These are phyloP conservation scores for Pilobolus umbonatus DNA, from an alignment of 192 early-diverging fungal species.

Conservation along the genomic window DNA sequence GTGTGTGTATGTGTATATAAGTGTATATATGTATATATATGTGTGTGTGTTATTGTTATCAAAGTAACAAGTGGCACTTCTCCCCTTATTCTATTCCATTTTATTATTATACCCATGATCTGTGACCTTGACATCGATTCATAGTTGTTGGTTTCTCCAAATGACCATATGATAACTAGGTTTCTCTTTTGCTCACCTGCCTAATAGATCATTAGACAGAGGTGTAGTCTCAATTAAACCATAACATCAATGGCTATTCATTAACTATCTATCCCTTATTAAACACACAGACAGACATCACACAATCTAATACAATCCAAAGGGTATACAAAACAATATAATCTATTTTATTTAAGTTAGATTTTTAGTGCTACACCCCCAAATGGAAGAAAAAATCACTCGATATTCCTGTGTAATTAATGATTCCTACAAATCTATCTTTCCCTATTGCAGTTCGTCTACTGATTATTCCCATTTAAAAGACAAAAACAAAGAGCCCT, in stretches of 20 bases:
- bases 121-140: conserved; percentile 86
- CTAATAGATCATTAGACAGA: conserved; percentile 31
- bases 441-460: conserved; percentile 71
- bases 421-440: conserved; percentile 74
- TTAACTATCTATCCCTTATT: too few relatives aligned
- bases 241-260: too few relatives aligned
- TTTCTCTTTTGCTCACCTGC: conserved; percentile 95
- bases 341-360: neutral
- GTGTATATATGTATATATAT: too few relatives aligned
- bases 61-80: too few relatives aligned
- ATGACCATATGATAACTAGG: conserved; percentile 83
- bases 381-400: neutral
- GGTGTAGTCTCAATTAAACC: too few relatives aligned
- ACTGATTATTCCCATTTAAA: too few relatives aligned
- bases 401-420: conserved; percentile 69
- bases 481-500: too few relatives aligned
- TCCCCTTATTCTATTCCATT: too few relatives aligned
- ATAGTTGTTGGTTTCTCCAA: conserved; percentile 71
- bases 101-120: conserved; percentile 67
- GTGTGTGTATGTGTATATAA: too few relatives aligned
- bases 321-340: too few relatives aligned
- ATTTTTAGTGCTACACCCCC: neutral
- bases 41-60: too few relatives aligned
- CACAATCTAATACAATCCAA: conserved; percentile 54
- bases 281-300: conserved; percentile 76